phyloP scores from a whole-genome alignment of 176 grass and related monocot species.

The Lolium rigidum region DNA sequence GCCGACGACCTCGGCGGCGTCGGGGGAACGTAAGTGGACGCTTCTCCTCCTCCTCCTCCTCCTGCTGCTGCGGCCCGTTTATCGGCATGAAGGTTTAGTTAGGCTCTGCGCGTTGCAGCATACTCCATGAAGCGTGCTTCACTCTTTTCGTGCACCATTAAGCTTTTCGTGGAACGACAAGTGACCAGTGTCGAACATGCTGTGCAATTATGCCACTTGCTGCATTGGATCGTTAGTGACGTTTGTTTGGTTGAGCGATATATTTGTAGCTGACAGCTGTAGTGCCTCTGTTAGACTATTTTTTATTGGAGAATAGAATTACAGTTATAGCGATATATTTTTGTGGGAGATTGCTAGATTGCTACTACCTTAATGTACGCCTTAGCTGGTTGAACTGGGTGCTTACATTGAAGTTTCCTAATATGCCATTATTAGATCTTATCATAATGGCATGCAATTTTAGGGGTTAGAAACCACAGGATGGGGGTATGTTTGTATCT shows the following conservation, averaged over 20 bases:
- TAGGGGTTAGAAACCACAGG: background rate
- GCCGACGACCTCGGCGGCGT: constrained; percentile 68
- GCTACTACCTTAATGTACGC: background rate
- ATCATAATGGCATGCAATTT: background rate
- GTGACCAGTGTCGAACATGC: no score
- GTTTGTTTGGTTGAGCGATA: constrained; percentile 7
- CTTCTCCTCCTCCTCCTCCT: background rate
- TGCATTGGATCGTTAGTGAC: background rate
- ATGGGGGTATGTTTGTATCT: background rate
- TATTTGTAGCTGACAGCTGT: background rate
- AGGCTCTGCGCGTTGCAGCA: background rate
- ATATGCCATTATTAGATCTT: background rate
- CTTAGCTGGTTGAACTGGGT: background rate
- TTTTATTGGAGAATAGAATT: background rate
- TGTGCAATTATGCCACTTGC: background rate
- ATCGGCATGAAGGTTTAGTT: background rate
- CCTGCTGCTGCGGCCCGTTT: background rate
- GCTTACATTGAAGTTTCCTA: background rate
- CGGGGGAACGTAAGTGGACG: constrained; percentile 84
- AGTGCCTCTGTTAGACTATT: background rate
- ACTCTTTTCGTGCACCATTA: background rate
- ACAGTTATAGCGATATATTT: background rate
- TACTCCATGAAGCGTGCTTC: background rate
- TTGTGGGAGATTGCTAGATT: background rate
- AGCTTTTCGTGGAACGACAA: no score